Conservation (phyloP, 495 filamentous ascomycete genomes). For the Aspergillus carlsbadensis region DNA sequence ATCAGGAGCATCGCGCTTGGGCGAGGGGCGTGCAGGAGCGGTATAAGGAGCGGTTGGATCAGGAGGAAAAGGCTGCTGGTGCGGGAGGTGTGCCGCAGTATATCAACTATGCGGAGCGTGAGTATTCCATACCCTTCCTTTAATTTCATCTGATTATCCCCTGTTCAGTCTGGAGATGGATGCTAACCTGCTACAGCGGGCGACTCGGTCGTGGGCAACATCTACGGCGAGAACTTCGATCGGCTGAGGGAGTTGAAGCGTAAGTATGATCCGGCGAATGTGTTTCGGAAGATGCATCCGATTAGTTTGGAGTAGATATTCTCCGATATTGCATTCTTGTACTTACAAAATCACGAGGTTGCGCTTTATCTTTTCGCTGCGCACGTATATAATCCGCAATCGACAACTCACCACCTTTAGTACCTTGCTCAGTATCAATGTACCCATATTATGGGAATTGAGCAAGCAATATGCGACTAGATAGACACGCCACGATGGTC, state of each 20-base stretch:
- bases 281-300: conserved; percentile 49
- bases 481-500: too few species aligned
- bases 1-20: conserved; percentile 31
- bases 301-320: conserved; percentile 7
- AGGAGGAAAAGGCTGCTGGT: conserved; percentile 17
- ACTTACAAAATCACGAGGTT: too few species aligned
- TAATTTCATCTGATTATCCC: too few species aligned
- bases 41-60: conserved; percentile 30
- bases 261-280: conserved; percentile 54
- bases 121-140: too few species aligned
- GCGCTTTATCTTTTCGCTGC: too few species aligned
- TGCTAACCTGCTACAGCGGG: conserved; percentile 26
- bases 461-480: too few species aligned
- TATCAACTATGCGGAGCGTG: conserved; percentile 45
- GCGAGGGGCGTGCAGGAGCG: conserved; percentile 28
- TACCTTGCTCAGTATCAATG: too few species aligned
- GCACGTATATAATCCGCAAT: too few species aligned
- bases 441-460: too few species aligned
- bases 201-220: conserved; percentile 33
- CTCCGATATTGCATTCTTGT: too few species aligned
- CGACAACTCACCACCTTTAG: too few species aligned
- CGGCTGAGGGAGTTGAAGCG: conserved; percentile 47
- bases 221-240: conserved; percentile 46
- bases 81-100: conserved; percentile 33
- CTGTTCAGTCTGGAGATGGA: too few species aligned